Evolutionary conservation across 2,329 filamentous ascomycete genomes (phyloP).

Genomic region (Colletotrichum tamarilloi): DNA sequence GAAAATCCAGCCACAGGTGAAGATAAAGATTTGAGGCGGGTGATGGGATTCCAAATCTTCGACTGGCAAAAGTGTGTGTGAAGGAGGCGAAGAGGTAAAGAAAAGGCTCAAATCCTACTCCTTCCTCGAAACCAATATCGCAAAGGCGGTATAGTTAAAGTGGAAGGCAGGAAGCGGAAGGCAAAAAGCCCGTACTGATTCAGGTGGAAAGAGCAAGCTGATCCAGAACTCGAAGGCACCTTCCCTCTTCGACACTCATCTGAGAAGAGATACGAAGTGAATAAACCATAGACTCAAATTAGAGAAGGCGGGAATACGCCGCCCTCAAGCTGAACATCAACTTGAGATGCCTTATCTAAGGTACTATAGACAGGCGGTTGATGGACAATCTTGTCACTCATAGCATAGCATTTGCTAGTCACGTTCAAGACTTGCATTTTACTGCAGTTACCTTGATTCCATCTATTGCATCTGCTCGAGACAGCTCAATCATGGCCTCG

Average conservation of each 20-base stretch:
- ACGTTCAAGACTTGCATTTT: too few relatives aligned
- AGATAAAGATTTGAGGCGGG: neutral
- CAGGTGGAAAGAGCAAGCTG: neutral
- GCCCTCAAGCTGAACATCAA: neutral
- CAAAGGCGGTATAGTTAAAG: neutral
- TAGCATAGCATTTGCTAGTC: too few relatives aligned
- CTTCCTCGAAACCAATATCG: neutral
- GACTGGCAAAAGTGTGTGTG: neutral
- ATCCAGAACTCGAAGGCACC: neutral
- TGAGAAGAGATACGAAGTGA: too few relatives aligned
- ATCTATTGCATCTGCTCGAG: too few relatives aligned
- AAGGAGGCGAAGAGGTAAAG: neutral
- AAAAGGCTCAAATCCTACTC: neutral
- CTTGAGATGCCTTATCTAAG: too few relatives aligned
- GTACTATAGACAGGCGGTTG: too few relatives aligned
- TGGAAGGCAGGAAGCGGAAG: neutral
- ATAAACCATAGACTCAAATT: neutral
- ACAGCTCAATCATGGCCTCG: too few relatives aligned
- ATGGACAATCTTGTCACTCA: too few relatives aligned
- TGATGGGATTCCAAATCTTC: neutral
- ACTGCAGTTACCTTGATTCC: too few relatives aligned
- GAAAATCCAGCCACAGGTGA: neutral
- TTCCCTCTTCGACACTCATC: neutral
- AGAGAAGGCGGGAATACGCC: neutral
- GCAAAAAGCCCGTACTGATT: neutral